Evolutionary conservation across 2,329 filamentous ascomycete species (phyloP).

Genomic region (Alternaria postmessia): DNA sequence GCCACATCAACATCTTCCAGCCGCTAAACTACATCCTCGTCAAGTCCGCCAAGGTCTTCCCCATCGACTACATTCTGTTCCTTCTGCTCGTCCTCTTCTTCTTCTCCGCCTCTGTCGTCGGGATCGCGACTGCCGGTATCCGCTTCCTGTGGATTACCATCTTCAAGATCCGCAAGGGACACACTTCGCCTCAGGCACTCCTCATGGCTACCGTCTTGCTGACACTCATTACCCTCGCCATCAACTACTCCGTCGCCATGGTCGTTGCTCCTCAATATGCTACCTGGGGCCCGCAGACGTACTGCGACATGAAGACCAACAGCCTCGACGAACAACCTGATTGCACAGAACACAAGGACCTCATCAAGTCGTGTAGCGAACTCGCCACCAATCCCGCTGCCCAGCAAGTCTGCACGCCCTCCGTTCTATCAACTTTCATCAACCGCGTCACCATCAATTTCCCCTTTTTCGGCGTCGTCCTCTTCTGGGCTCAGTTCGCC

Average conservation of each 20-base stretch:
- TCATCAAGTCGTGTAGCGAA: conserved; percentile 85
- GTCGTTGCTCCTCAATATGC: conserved; percentile 95
- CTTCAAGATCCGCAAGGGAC: conserved; percentile 87
- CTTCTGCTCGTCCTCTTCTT: conserved; percentile 83
- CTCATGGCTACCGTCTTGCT: conserved; percentile 91
- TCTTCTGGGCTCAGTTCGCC: conserved; percentile 95
- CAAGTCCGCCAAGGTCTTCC: conserved; percentile 82
- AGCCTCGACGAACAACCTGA: conserved; percentile 73
- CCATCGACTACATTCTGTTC: conserved; percentile 91
- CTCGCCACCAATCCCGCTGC: conserved; percentile 74
- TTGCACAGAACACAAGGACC: conserved; percentile 73
- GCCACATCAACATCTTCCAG: conserved; percentile 89
- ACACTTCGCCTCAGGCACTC: conserved; percentile 90
- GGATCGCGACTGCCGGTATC: conserved; percentile 86
- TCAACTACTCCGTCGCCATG: conserved; percentile 93
- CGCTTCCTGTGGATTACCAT: conserved; percentile 95
- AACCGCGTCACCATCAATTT: conserved; percentile 93
- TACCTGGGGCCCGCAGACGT: conserved; percentile 92
- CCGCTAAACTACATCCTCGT: conserved; percentile 92
- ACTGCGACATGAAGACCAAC: conserved; percentile 76
- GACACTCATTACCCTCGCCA: conserved; percentile 85
- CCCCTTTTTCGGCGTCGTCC: conserved; percentile 90
- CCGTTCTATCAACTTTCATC: conserved; percentile 88
- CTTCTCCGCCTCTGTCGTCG: conserved; percentile 86
- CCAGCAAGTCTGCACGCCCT: conserved; percentile 85